Evolutionary conservation across 805 yeast species (phyloP).

Genomic region (Barnettozyma populi): DNA sequence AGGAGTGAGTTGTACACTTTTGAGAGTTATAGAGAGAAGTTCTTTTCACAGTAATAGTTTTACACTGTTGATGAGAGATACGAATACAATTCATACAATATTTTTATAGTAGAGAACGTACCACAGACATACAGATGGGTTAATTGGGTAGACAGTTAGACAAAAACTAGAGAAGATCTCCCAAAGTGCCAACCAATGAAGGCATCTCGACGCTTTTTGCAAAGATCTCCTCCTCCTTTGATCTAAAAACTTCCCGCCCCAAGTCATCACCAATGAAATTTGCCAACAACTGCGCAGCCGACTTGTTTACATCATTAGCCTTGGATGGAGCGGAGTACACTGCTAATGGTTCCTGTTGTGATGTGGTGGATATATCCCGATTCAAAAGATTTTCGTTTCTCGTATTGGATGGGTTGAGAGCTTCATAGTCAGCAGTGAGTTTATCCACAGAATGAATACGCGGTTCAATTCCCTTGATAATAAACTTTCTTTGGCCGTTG

Average conservation of each 20-base stretch:
- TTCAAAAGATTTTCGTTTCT: background rate
- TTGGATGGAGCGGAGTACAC: slow-evolving; percentile 27
- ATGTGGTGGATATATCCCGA: slow-evolving; percentile 1
- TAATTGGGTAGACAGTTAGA: no score
- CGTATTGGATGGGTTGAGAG: slow-evolving; percentile 20
- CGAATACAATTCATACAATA: background rate
- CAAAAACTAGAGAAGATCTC: background rate
- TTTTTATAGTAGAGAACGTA: background rate
- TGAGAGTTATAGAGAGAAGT: background rate
- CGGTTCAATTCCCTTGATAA: slow-evolving; percentile 92
- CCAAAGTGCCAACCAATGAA: slow-evolving; percentile 11
- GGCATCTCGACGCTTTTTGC: slow-evolving; percentile 32
- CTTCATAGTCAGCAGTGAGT: slow-evolving; percentile 40
- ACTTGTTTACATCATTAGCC: slow-evolving; percentile 36
- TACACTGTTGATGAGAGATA: slow-evolving; percentile 1
- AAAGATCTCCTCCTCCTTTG: slow-evolving; percentile 28
- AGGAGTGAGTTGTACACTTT: background rate
- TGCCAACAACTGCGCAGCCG: slow-evolving; percentile 32
- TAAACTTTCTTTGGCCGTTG: slow-evolving; percentile 70
- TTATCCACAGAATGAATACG: slow-evolving; percentile 52
- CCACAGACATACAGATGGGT: no score
- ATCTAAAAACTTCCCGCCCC: slow-evolving; percentile 31
- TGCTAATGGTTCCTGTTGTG: slow-evolving; percentile 14
- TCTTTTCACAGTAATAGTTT: background rate
- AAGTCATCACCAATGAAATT: slow-evolving; percentile 28